Base-by-base conservation (phyloP, 2,329 filamentous ascomycete genomes). In the Cryoendolithus antarcticus region DNA sequence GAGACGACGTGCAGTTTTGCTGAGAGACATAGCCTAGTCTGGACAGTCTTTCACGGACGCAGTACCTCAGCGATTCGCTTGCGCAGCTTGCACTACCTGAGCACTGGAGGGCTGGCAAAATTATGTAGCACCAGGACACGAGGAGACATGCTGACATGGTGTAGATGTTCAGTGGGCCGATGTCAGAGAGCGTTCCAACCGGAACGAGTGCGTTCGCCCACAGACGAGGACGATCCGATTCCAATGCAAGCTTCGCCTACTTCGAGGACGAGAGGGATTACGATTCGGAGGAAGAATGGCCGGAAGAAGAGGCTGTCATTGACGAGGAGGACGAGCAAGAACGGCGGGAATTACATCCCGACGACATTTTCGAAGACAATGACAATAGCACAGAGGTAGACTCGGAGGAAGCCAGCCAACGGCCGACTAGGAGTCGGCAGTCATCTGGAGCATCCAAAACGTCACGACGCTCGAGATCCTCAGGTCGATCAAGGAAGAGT, bases 151-250 rank as follows among this genome's bases (percentile, higher is more conserved):
- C 24, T 27, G 7, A 27, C 24, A 27, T 27, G 6, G 13, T 13
- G 34, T 24, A 39, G 72, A 74, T 93, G 35, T 98, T 89, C 63
- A 81, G 89, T 15, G 91, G 91, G 5, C 91, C 89, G 5, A 79
- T 95, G 54, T 88, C 86, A 39, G 91, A 98, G 65, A 95, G 86
- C 56, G 75, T 98, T n/a, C 91, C 91, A 1, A 91, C 85, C 9
- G 95, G 88, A 56, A 72, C 88, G 29, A 86, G 86, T n/a, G 82
- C 86, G 28, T 98, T 98, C 58, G 80, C 78, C 35, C 88, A 94
- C 61, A 83, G 86, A 43, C 76, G 86, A 43, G 69, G 71, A 30
- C 78, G 89, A 52, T 79, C 85, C 49, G 84, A 88, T 54, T 96
- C 89, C 10, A 86, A 74, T 4, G 69, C 88, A 21, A 95, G 86